Base-by-base conservation (phyloP, 768 basidiomycete species). In the Boletus sp. region DNA sequence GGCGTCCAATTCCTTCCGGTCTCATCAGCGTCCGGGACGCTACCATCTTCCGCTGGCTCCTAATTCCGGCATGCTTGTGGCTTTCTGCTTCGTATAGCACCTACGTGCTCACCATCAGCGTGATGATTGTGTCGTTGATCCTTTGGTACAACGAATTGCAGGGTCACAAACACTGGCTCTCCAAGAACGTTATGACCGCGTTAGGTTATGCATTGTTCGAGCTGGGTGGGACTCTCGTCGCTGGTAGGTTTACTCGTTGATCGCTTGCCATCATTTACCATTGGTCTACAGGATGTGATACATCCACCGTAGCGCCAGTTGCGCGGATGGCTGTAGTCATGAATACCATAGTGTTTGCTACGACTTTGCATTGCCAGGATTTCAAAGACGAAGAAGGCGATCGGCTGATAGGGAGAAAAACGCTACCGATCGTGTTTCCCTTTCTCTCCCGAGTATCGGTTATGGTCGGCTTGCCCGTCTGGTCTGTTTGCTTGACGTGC, bases 361-460 rank as follows among this genome's bases (percentile, higher is more conserved):
- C 75, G 7, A 78, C 76, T 1, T 64, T 75, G 14, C 64, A 69
- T 33, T 66, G 67, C 41, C 68, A 73, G 45, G 71, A 74, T 50
- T 75, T 73, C 54, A 70, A 76, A 48, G 80, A 82, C 48, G 63
- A 73, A 36, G 72, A 75, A 17, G 80, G 80, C 12, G 80, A 81
- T 50, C 58, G 63, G 1, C 55, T 45, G 24, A 45, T 28, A 5
- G 44, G 44, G 8, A 67, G 80, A 32, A 57, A 65, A 9, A 82
- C 80, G 0, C 54, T 81, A 1, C 80, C 80, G 3, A 77, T 82
- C 54, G 71, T 71, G 8, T 70, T 75, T 12, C 80, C 80, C 17
- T 60, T 45, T 12, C 55, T 63, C 14, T 66, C 68, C 6, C 66
- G 69, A 14, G 10, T 46, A 0, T 64, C 66, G 9, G 67, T 62